phyloP scores from a whole-genome alignment of 164 flowering plant genomes.

The Protea cynaroides region DNA sequence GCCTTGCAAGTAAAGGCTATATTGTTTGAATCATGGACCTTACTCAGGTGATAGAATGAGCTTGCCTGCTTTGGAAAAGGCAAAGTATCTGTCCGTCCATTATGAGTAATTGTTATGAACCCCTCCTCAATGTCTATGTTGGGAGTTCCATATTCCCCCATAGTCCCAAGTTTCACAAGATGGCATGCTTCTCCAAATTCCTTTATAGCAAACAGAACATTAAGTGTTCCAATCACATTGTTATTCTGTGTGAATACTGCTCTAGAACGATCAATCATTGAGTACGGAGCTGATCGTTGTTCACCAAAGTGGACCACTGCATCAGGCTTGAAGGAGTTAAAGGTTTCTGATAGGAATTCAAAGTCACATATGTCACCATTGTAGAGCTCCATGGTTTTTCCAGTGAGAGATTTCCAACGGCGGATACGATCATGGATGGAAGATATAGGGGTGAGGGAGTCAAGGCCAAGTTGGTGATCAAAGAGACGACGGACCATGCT shows the following conservation, averaged over 20 bases:
- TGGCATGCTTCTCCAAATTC: slow-evolving; percentile 83
- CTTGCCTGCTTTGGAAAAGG: slow-evolving; percentile 97
- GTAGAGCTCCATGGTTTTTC: slow-evolving; percentile 60
- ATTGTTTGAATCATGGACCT: slow-evolving; percentile 90
- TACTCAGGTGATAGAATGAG: slow-evolving; percentile 93
- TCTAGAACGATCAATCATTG: slow-evolving; percentile 94
- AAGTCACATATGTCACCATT: slow-evolving; percentile 93
- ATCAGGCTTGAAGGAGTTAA: slow-evolving; percentile 81
- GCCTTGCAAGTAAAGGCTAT: slow-evolving; percentile 96
- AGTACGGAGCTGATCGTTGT: slow-evolving; percentile 95
- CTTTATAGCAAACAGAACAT: slow-evolving; percentile 92
- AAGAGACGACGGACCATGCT: slow-evolving; percentile 83
- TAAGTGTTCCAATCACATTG: slow-evolving; percentile 90
- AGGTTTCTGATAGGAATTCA: slow-evolving; percentile 73
- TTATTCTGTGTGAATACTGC: slow-evolving; percentile 90
- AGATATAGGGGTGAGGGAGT: slow-evolving; percentile 82
- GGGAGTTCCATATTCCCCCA: slow-evolving; percentile 99
- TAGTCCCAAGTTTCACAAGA: slow-evolving; percentile 92
- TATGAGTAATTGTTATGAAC: slow-evolving; percentile 82
- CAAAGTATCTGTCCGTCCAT: slow-evolving; percentile 92
- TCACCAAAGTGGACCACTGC: slow-evolving; percentile 97
- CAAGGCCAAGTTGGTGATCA: slow-evolving; percentile 91
- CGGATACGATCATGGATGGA: slow-evolving; percentile 79
- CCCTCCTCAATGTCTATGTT: slow-evolving; percentile 98
- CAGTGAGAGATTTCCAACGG: slow-evolving; percentile 79